phyloP scores from a whole-genome alignment of 179 eudicot species.

The Amaranthus tricolor region DNA sequence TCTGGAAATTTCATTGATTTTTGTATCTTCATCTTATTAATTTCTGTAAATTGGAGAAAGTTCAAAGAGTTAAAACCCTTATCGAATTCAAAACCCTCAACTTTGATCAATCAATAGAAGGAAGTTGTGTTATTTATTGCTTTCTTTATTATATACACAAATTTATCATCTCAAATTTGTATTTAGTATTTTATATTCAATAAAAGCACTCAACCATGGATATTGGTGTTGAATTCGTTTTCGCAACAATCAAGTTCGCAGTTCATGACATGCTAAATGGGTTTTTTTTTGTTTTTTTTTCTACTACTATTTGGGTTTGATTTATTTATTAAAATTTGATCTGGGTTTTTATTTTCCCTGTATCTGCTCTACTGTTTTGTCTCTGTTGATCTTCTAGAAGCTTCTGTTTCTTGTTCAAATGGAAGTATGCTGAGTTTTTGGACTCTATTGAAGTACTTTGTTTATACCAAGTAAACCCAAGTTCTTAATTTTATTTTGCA shows the following conservation, averaged over 20 bases:
- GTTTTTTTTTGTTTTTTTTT: not conserved
- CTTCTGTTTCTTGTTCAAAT: not conserved
- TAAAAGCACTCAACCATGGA: too few relatives aligned
- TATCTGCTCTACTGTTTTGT: constrained; percentile 17
- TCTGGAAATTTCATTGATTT: constrained; percentile 2
- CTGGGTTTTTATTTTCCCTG: constrained; percentile 5
- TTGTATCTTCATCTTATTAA: not conserved
- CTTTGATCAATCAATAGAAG: too few relatives aligned
- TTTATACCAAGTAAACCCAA: not conserved
- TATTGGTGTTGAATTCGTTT: too few relatives aligned
- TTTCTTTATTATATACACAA: too few relatives aligned
- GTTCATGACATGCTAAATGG: not conserved
- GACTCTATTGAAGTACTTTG: not conserved
- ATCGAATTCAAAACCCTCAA: too few relatives aligned
- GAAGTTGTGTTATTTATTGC: too few relatives aligned
- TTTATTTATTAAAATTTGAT: constrained; percentile 1
- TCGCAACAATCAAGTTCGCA: too few relatives aligned
- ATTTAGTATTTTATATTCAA: too few relatives aligned
- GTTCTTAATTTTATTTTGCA: not conserved
- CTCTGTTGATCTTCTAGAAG: constrained; percentile 4
- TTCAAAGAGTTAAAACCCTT: too few relatives aligned
- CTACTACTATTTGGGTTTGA: not conserved
- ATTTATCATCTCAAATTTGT: too few relatives aligned
- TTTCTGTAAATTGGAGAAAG: not conserved
- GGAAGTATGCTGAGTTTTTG: not conserved